These are phyloP conservation scores for Glaciozyma antarctica DNA, from an alignment of 768 basidiomycete species.

Conservation along the genomic window DNA sequence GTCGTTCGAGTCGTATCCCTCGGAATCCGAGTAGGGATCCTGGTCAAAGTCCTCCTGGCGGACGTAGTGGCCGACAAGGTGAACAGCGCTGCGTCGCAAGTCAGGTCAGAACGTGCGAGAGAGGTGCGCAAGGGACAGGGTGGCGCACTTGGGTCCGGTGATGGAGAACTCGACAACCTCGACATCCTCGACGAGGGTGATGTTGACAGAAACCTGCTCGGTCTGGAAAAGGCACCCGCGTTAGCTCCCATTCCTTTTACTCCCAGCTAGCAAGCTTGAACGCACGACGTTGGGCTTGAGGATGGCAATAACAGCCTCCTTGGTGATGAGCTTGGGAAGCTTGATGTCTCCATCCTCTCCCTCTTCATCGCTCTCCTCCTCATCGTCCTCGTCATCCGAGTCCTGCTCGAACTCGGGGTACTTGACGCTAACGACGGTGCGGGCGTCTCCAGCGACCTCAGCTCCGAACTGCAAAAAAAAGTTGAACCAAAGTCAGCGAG, in stretches of 20 bases:
- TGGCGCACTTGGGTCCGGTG: constrained; percentile 25
- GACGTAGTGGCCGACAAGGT: constrained; percentile 33
- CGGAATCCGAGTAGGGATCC: constrained; percentile 26
- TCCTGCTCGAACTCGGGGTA: constrained; percentile 55
- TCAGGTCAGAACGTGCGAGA: not conserved
- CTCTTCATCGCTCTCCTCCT: constrained; percentile 44
- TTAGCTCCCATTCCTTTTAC: not conserved
- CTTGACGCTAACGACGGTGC: constrained; percentile 29
- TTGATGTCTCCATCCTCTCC: constrained; percentile 50
- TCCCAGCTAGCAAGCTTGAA: not conserved
- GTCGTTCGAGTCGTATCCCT: constrained; percentile 19
- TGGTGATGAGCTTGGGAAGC: constrained; percentile 36
- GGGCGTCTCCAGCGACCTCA: constrained; percentile 29
- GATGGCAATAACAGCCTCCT: constrained; percentile 38
- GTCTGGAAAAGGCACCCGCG: constrained; percentile 35
- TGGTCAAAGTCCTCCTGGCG: constrained; percentile 33
- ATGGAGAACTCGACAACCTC: constrained; percentile 33
- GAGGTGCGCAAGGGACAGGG: not conserved
- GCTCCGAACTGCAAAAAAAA: constrained; percentile 25
- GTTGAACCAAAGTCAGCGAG: not conserved
- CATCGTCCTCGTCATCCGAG: constrained; percentile 41
- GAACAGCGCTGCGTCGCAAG: constrained; percentile 33
- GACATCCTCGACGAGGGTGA: constrained; percentile 32
- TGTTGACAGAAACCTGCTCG: constrained; percentile 31
- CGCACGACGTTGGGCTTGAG: constrained; percentile 25